These are phyloP conservation scores for Circinella umbellata DNA, from an alignment of 371 early-diverging fungal genomes.

Conservation along the genomic window DNA sequence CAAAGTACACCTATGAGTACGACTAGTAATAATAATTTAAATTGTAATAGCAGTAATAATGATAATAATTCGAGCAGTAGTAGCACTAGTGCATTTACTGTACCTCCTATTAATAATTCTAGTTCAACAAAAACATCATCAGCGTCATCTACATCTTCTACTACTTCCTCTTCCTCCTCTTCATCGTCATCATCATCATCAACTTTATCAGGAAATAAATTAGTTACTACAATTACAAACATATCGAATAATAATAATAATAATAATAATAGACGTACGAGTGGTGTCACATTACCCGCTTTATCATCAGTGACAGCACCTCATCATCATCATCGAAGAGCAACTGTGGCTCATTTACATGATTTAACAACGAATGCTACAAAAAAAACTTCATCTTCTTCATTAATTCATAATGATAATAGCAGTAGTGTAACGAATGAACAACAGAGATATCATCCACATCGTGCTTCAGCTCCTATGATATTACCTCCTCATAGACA, in stretches of 20 bases:
- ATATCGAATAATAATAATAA: no score
- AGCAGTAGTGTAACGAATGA: background rate
- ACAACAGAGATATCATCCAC: conserved; percentile 12
- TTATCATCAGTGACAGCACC: conserved; percentile 17
- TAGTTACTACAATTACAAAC: no score
- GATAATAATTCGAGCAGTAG: no score
- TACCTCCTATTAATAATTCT: conserved; percentile 4
- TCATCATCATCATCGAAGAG: conserved; percentile 3
- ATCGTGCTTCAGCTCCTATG: background rate
- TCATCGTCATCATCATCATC: no score
- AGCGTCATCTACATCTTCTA: background rate
- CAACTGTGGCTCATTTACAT: background rate
- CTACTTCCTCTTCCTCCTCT: background rate
- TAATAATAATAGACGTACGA: no score
- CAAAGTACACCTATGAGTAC: background rate
- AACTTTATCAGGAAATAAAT: no score
- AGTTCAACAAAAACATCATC: background rate
- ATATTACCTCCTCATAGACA: background rate
- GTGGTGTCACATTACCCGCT: conserved; percentile 10
- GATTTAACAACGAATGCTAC: conserved; percentile 2
- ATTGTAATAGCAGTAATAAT: no score
- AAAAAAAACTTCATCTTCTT: conserved; percentile 2
- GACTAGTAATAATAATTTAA: background rate
- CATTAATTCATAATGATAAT: conserved; percentile 6
- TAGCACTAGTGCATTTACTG: background rate